Base-by-base conservation (phyloP, 2,329 filamentous ascomycete genomes). In the Cordyceps cicadae region DNA sequence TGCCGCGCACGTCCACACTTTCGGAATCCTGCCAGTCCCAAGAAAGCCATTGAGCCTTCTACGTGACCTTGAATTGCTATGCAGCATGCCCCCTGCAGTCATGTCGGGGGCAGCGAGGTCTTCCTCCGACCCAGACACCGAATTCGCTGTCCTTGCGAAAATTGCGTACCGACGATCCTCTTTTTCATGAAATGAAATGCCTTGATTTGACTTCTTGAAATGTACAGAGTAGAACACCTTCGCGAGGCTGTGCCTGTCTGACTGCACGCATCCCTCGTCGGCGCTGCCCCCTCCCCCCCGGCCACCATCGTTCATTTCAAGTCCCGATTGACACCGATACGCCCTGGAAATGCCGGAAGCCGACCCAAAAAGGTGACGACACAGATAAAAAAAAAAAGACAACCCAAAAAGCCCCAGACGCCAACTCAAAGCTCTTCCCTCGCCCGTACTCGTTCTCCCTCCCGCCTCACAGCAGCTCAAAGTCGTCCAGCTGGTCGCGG, bases 401-500 rank as follows among this genome's bases (percentile, higher is more conserved):
- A 50, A 29, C 9, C 3, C 24, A 15, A 12, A 34, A 12, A 34
- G 11, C 32, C 29, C 46, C 34, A 34, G 17, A 43, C 55, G 21
- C 48, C 46, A 34, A 15, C 7, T 2, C 45, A 14, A 48, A 46
- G 43, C n/a, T 6, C 43, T 21, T 7, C 46, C 1, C 2, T 21
- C 2, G 4, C 32, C 11, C 5, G n/a, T 26, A 11, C 5, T 24
- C 32, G 5, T 11, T 17, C 12, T 15, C 4, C 11, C 21, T n/a
- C 5, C 17, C 26, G 19, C 52, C 62, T 84, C 74, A 94, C 68
- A 96, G 77, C 71, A 97, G 77, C 77, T 97, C 93, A 70, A 96
- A 97, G 76, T 97, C 93, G 76, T 97, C 93, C 75, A 97, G 76
- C 79, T 96, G 90, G 75, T 97, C 92, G 68, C 91, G 86, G 73